phyloP scores from a whole-genome alignment of 352 stramenopile species.

The Thraustochytrium striatum region DNA sequence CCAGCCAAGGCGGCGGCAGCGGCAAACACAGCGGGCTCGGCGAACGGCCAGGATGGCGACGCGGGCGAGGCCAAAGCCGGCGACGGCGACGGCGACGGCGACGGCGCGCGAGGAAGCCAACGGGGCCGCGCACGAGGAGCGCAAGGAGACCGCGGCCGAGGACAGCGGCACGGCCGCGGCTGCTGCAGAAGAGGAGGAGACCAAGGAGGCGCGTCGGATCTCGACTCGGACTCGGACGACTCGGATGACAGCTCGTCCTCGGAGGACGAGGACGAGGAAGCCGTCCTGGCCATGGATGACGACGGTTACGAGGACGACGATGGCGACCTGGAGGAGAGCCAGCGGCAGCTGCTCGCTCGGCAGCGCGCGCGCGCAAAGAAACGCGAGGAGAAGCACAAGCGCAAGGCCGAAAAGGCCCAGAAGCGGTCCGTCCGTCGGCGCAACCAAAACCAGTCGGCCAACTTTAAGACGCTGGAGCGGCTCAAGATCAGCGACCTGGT shows the following conservation, averaged over 20 bases:
- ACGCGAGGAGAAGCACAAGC: slow-evolving; percentile 1
- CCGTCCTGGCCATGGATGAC: background rate
- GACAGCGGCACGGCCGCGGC: background rate
- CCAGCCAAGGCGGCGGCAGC: background rate
- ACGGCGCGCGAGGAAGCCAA: background rate
- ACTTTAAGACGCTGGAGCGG: background rate
- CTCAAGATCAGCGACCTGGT: background rate
- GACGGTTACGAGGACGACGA: background rate
- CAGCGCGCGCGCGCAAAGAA: slow-evolving; percentile 2
- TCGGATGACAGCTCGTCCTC: background rate
- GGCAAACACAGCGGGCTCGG: background rate
- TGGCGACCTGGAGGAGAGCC: background rate
- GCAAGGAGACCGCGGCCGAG: background rate
- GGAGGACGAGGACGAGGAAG: slow-evolving; percentile 2
- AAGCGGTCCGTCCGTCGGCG: background rate
- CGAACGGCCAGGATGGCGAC: background rate
- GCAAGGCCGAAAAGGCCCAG: slow-evolving; percentile 17
- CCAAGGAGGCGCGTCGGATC: background rate
- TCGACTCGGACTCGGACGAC: background rate
- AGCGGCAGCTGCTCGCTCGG: background rate
- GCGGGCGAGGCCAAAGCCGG: background rate
- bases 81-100: background rate
- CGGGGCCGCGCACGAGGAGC: too few relatives aligned
- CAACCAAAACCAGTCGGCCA: background rate
- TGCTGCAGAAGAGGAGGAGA: background rate